phyloP scores from a whole-genome alignment of 768 basidiomycete species.

The Aureoboletus auriporus region DNA sequence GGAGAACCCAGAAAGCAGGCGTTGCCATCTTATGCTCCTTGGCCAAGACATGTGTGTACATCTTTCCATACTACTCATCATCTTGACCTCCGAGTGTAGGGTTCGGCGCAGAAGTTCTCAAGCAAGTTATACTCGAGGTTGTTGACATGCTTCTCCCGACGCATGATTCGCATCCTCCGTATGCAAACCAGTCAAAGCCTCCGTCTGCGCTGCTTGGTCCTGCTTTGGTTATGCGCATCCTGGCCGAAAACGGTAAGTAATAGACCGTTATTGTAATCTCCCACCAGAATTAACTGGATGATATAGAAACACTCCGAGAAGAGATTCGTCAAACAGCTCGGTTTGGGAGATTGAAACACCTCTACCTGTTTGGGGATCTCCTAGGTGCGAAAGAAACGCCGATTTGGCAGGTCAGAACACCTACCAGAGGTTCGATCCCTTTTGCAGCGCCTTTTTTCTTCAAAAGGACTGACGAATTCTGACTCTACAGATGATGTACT shows the following conservation, averaged over 20 bases:
- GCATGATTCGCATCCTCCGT: neutral
- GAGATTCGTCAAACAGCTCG: constrained; percentile 12
- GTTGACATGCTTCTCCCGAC: constrained; percentile 10
- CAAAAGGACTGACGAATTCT: neutral
- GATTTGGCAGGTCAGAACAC: neutral
- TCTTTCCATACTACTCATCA: neutral
- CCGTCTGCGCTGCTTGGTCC: constrained; percentile 12
- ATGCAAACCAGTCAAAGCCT: neutral
- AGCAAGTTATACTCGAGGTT: constrained; percentile 6
- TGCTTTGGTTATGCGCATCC: constrained; percentile 12
- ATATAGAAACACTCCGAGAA: constrained; percentile 16
- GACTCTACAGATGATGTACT: constrained; percentile 6
- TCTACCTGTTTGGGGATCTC: constrained; percentile 3
- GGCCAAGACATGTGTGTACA: constrained; percentile 12
- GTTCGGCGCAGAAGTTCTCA: constrained; percentile 11
- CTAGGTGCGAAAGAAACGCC: neutral
- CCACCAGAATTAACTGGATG: neutral
- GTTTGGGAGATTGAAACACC: constrained; percentile 15
- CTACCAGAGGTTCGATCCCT: neutral
- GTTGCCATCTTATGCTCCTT: constrained; percentile 15
- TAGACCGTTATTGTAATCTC: no score
- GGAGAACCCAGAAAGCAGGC: constrained; percentile 15
- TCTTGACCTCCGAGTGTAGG: neutral
- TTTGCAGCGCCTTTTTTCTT: neutral
- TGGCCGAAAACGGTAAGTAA: constrained; percentile 10